Evolutionary conservation across 148 eudicot genomes (phyloP), one percentile per base, ranked within the genome.

Genomic region (Silene conica): DNA sequence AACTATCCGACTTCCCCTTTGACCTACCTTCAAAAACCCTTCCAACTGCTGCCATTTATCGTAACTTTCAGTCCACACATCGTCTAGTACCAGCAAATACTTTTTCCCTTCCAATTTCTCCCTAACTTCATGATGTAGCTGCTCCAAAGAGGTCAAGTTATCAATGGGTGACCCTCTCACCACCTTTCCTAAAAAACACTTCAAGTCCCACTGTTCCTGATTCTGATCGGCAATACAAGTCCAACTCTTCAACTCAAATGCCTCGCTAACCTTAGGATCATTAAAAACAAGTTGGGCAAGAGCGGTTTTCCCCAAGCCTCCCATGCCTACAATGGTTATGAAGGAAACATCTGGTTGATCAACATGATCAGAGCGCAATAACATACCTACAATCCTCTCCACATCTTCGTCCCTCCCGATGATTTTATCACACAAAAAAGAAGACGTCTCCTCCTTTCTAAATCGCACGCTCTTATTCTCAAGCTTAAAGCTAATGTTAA

Each of bases 281-380:
- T 79, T 76, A 54, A 66, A 81, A 0, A 76, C 76, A 55, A 84
- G 71, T 41, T 76, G 76, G 46, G 74, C 82, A 38, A 84, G 73
- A 5, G 84, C 77, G 21, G 82, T 78, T 74, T 84, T 84, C 13
- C 84, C 84, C 20, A 81, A 21, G 11, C 86, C 84, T 4, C 86
- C 78, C 4, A 76, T 46, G 34, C 84, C 84, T 52, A 81, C 76
- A 34, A 84, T 79, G 19, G 79, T 63, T 74, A 80, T 52, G 31
- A 76, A 66, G 28, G 57, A 70, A 31, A 79, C 79, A 48, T 55
- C 76, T 38, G 9, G 43, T 38, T 38, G 43, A 2, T 68, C 13
- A 3, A 61, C 8, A 8, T 18, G 72, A 67, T 76, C 75, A 25
- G 73, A 19, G 54, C 45, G 34, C 4, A 73, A 16, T 57, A 84